Percentiles rank a stretch among this genome's conserved stretches.
These are phyloP conservation scores for Durotheca rogersii DNA, from an alignment of 495 filamentous ascomycete species.

Conservation along the genomic window DNA sequence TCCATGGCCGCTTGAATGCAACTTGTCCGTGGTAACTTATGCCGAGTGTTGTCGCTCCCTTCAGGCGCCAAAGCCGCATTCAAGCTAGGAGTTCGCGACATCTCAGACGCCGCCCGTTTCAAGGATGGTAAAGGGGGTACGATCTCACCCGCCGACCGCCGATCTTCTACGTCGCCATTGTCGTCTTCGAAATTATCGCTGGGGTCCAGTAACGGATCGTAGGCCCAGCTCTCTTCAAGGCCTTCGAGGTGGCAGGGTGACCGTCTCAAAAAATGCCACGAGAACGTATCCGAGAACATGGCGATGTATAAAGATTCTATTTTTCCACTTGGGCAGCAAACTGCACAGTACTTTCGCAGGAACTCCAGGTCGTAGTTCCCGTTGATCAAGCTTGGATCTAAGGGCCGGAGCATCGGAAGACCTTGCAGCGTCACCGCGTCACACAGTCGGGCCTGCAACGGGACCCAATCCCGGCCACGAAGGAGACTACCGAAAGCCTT, in stretches of 20 bases:
- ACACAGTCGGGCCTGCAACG: conserved; percentile 57
- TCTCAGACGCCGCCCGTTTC: conserved; percentile 51
- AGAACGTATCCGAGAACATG: conserved; percentile 51
- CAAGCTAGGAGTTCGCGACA: conserved; percentile 51
- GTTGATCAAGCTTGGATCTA: conserved; percentile 42
- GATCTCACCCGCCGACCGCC: conserved; percentile 52
- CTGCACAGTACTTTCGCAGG: conserved; percentile 49
- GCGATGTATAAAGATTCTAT: conserved; percentile 58
- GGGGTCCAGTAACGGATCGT: conserved; percentile 50
- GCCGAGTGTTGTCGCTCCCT: conserved; percentile 32
- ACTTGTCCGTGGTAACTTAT: conserved; percentile 34
- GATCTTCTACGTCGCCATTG: conserved; percentile 39
- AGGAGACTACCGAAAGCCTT: conserved; percentile 52
- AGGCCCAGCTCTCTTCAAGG: conserved; percentile 52
- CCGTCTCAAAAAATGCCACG: conserved; percentile 46
- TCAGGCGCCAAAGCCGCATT: conserved; percentile 30
- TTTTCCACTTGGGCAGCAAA: conserved; percentile 51
- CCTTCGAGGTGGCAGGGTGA: conserved; percentile 49
- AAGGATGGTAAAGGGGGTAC: conserved; percentile 42
- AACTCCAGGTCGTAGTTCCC: conserved; percentile 49
- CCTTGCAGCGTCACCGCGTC: conserved; percentile 54
- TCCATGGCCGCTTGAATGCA: conserved; percentile 32
- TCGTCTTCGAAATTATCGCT: conserved; percentile 39
- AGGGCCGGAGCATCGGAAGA: conserved; percentile 56
- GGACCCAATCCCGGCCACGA: conserved; percentile 52